Base-by-base conservation (phyloP, 352 stramenopile species). In the Phytopythium helicoides region DNA sequence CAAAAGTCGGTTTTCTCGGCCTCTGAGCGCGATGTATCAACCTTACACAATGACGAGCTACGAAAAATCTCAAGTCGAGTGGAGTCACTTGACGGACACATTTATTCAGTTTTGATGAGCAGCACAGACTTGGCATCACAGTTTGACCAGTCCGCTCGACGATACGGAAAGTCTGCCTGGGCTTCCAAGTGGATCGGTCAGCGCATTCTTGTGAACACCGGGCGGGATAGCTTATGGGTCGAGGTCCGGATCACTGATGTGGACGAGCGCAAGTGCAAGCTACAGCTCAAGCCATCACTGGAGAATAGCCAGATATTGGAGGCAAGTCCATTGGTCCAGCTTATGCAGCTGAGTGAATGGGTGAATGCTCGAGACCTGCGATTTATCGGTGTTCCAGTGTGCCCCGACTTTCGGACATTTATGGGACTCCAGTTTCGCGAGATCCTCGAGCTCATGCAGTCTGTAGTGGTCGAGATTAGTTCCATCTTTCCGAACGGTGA, bases 401-500 rank as follows among this genome's bases (percentile, higher is more conserved):
- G 86, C 38, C 73, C 80, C 9, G 60, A 70, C 37, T 90, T 89
- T 38, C 75, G 80, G 18, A 67, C 87, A 18, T 73, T 87, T 22
- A 85, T 87, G 73, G 80, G 80, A 0, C 54, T 78, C 15, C 79
- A 84, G 42, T 76, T 89, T 40, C 77, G 73, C 3, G 67, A 78
- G 40, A 64, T 83, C 46, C 46, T 90, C 1, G 71, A 87, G 40
- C 66, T 73, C 2, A 69, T 88, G n/a, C 71, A 86, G 16, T 54
- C 62, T 26, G 67, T 87, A n/a, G 69, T 89, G 2, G 66, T 79
- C 15, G 80, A 89, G 52, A 72, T 91, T 53, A 87, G 77, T 45
- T 91, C 77, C 6, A 82, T 91, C 18, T 86, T 89, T 14, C 76
- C 80, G 0, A 87, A 87, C 54, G 72, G 79, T 36, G 66, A 86